A percentile compares a stretch with the other conserved stretches of the same genome.
Conservation (phyloP, 192 early-diverging fungal species). For the Coemansia sp. region DNA sequence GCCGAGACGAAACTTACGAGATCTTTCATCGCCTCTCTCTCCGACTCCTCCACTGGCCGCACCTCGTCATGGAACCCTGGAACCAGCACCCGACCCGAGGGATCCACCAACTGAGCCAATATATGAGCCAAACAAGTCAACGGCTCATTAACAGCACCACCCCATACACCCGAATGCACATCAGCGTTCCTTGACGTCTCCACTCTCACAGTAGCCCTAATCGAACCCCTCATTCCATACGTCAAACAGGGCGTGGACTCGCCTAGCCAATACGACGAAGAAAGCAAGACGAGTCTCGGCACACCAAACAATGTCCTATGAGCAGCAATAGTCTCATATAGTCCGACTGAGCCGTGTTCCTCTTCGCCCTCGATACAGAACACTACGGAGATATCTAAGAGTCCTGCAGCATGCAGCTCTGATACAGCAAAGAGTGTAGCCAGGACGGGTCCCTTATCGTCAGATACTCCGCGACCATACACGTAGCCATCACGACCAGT, state of each 20-base stretch:
- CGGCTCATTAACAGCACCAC: conserved; percentile 72
- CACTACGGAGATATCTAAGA: conserved; percentile 62
- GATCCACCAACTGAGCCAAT: conserved; percentile 57
- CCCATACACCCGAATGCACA: conserved; percentile 74
- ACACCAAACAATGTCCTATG: conserved; percentile 32
- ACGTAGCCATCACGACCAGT: conserved; percentile 68
- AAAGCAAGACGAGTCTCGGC: conserved; percentile 48
- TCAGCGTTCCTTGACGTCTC: conserved; percentile 56
- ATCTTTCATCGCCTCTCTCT: conserved; percentile 57
- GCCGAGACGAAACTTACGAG: conserved; percentile 32
- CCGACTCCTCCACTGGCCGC: conserved; percentile 53
- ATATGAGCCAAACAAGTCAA: conserved; percentile 68
- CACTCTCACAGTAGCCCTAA: conserved; percentile 62
- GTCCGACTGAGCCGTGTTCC: conserved; percentile 70
- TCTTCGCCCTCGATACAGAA: conserved; percentile 82
- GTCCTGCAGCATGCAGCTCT: conserved; percentile 61
- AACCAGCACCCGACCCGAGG: conserved; percentile 59
- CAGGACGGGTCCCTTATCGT: conserved; percentile 80
- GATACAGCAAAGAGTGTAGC: conserved; percentile 70
- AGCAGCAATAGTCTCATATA: conserved; percentile 60
- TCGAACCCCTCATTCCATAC: conserved; percentile 76
- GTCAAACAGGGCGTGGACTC: conserved; percentile 75
- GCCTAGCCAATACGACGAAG: conserved; percentile 79
- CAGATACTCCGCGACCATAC: conserved; percentile 76
- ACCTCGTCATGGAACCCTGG: conserved; percentile 72